These are phyloP conservation scores for Plasmodium knowlesi DNA, from an alignment of 169 alveolate species.

Conservation along the genomic window DNA sequence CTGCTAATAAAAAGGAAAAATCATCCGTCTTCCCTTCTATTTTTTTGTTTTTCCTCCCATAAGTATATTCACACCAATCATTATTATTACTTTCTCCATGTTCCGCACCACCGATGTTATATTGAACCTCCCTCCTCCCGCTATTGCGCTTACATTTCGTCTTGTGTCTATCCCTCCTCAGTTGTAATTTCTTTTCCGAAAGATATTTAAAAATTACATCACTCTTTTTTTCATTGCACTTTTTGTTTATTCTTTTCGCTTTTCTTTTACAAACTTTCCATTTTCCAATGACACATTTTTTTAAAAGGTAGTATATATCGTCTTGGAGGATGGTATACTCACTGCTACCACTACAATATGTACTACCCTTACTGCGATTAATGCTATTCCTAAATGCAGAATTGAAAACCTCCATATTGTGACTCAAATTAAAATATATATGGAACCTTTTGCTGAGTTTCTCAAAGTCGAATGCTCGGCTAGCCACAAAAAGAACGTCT, in stretches of 20 bases:
- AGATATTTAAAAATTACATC: conserved; percentile 52
- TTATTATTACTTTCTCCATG: not conserved
- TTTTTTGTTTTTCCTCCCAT: not conserved
- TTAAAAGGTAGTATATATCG: conserved; percentile 12
- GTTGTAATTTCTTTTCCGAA: conserved; percentile 8
- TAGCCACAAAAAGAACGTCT: conserved; percentile 46
- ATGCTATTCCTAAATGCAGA: not conserved
- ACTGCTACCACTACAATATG: not conserved
- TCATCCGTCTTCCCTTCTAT: not conserved
- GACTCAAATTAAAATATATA: conserved; percentile 50
- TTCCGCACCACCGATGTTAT: not conserved
- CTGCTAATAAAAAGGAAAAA: conserved; percentile 9
- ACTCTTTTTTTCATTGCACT: too few species aligned
- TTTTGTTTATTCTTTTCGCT: not conserved
- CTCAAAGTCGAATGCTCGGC: conserved; percentile 64
- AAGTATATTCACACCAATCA: not conserved
- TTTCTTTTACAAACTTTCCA: conserved; percentile 27
- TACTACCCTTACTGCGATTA: not conserved
- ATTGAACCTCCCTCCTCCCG: not conserved
- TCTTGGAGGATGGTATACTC: not conserved
- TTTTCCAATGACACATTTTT: conserved; percentile 22
- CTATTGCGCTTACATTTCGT: not conserved
- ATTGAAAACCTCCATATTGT: conserved; percentile 31
- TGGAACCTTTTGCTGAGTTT: conserved; percentile 44
- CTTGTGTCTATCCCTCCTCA: not conserved